Base-by-base conservation (phyloP, 2,329 filamentous ascomycete genomes). In the Xylaria sp. region DNA sequence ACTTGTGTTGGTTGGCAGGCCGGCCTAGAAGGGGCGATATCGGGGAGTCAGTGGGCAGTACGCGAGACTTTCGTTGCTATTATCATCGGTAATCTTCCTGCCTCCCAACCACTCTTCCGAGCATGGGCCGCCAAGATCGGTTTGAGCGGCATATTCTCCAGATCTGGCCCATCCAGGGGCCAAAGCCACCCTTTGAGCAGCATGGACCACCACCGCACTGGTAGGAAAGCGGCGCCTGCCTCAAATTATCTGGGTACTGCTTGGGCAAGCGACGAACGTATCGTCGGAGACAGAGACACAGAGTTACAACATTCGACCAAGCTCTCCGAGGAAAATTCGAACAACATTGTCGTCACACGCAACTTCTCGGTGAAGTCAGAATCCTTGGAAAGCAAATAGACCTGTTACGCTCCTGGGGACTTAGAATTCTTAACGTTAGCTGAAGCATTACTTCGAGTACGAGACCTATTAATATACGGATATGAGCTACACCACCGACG, bases 41-140 rank as follows among this genome's bases (percentile, higher is more conserved):
- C 57, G 0, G 73, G 77, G 34, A 64, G 62, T 18, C 62, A 64
- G 34, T 82, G 80, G 81, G 79, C 81, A 13, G 78, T 77, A 41
- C 79, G 62, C 41, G 62, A 82, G 66, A 80, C 77, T 2, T 82
- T 82, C 59, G 80, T 82, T 54, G 77, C 81, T 41, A 76, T 80
- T 20, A 65, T 81, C 60, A 79, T 82, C 52, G 79, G 80, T 15
- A 82, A 82, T 57, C 67, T 75, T 34, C 74, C 74, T n/a, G 66
- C 75, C 39, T 55, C 74, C 6, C 73, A 76, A 48, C 75, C 75
- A 6, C 48, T 73, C 20, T 54, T 76, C 52, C 69, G 73, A 6
- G 37, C 28, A 31, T 63, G 59, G 34, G 71, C 71, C 20, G 46
- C 52, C 31, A 73, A 69, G 12, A 61, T 72, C 31, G 73, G 73